phyloP scores from a whole-genome alignment of 129 eudicot genomes.

The Mikania micrantha region DNA sequence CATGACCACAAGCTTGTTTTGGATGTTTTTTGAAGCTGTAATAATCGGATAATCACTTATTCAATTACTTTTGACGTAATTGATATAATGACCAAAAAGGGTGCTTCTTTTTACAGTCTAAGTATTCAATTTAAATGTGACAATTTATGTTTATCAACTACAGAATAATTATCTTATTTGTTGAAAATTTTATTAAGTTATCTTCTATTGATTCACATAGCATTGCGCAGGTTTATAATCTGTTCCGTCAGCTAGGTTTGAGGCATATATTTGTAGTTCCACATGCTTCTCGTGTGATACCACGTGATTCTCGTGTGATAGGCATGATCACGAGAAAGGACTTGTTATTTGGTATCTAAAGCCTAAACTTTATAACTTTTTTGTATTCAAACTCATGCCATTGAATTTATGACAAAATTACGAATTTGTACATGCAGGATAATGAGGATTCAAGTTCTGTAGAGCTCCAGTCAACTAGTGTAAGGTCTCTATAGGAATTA shows the following conservation, averaged over 20 bases:
- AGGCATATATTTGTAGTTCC: slow-evolving; percentile 95
- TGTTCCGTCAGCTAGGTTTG: slow-evolving; percentile 91
- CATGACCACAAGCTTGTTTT: too few species aligned
- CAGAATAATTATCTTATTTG: background rate
- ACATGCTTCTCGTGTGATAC: slow-evolving; percentile 98
- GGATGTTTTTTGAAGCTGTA: background rate
- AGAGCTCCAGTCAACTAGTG: slow-evolving; percentile 98
- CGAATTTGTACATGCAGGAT: slow-evolving; percentile 45
- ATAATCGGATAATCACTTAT: background rate
- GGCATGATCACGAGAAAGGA: slow-evolving; percentile 95
- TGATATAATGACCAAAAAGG: background rate
- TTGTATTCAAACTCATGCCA: background rate
- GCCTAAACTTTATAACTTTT: background rate
- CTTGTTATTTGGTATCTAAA: slow-evolving; percentile 64
- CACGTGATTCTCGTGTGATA: too few species aligned
- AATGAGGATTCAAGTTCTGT: slow-evolving; percentile 57
- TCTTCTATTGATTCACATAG: background rate
- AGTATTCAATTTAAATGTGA: background rate
- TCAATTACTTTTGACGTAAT: background rate
- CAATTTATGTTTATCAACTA: background rate
- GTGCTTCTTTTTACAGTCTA: background rate
- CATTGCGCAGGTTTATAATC: slow-evolving; percentile 79
- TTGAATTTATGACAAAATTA: background rate
- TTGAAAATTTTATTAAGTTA: background rate
- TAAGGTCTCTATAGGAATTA: slow-evolving; percentile 75